phyloP scores from a whole-genome alignment of 2,329 filamentous ascomycete genomes.

The Diaporthe capsici region DNA sequence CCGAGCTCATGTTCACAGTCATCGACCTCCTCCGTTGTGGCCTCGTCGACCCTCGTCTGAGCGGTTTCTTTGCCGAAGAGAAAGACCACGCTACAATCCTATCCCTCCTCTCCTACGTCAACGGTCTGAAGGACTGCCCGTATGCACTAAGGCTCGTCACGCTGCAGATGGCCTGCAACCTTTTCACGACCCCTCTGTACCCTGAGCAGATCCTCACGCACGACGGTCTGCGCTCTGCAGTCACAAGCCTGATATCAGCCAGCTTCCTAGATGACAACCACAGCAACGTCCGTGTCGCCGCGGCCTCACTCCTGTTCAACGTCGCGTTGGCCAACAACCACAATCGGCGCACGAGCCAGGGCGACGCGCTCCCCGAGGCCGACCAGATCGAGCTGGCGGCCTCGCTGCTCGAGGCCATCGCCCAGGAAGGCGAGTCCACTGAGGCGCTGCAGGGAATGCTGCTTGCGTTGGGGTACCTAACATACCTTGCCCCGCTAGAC shows the following conservation, averaged over 20 bases:
- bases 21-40: slow-evolving; percentile 88
- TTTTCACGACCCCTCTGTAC: slow-evolving; percentile 84
- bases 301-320: slow-evolving; percentile 88
- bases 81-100: slow-evolving; percentile 72
- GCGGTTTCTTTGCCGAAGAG: slow-evolving; percentile 87
- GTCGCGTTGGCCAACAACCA: slow-evolving; percentile 79
- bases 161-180: slow-evolving; percentile 86
- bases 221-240: slow-evolving; percentile 64
- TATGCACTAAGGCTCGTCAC: slow-evolving; percentile 89
- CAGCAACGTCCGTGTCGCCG: slow-evolving; percentile 82
- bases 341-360: slow-evolving; percentile 69
- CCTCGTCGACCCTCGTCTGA: slow-evolving; percentile 82
- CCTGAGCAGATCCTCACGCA: slow-evolving; percentile 72
- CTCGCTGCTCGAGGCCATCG: slow-evolving; percentile 81
- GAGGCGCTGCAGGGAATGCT: slow-evolving; percentile 85
- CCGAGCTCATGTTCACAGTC: slow-evolving; percentile 80
- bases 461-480: slow-evolving; percentile 80
- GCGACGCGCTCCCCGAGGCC: slow-evolving; percentile 73
- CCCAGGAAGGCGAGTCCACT: slow-evolving; percentile 69
- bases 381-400: slow-evolving; percentile 87
- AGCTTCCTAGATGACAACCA: slow-evolving; percentile 85
- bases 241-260: slow-evolving; percentile 80
- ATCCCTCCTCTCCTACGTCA: slow-evolving; percentile 73
- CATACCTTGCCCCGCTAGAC: slow-evolving; percentile 77
- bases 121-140: slow-evolving; percentile 69